These are phyloP conservation scores for Neophaeococcomyces aloes DNA, from an alignment of 2,329 filamentous ascomycete species.

Conservation along the genomic window DNA sequence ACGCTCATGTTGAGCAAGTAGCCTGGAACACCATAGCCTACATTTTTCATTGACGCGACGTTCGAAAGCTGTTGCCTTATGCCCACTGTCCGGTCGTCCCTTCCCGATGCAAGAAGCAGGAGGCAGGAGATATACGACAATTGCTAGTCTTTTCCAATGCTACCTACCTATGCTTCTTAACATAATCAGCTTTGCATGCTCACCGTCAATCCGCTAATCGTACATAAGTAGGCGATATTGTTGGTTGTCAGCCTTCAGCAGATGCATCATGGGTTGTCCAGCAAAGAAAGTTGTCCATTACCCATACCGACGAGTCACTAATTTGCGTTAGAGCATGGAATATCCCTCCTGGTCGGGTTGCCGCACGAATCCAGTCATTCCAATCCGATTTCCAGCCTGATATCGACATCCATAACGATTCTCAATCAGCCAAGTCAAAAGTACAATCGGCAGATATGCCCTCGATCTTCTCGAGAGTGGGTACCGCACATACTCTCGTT, in stretches of 20 bases:
- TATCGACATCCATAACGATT: slow-evolving; percentile 7
- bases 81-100: background rate
- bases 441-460: too few species aligned
- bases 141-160: too few species aligned
- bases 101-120: too few species aligned
- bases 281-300: background rate
- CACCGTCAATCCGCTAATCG: background rate
- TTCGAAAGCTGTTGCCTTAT: background rate
- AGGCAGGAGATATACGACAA: too few species aligned
- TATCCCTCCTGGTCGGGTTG: slow-evolving; percentile 15
- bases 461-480: too few species aligned
- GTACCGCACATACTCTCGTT: too few species aligned
- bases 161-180: too few species aligned
- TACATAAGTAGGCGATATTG: background rate
- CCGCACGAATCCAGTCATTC: slow-evolving; percentile 19
- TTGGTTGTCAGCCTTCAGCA: background rate
- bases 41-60: background rate
- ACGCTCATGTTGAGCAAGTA: slow-evolving; percentile 8
- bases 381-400: slow-evolving; percentile 6
- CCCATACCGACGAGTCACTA: too few species aligned
- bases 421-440: too few species aligned
- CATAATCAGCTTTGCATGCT: background rate
- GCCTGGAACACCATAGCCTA: slow-evolving; percentile 5
- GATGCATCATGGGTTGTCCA: background rate
- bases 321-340: slow-evolving; percentile 10